Conservation (phyloP, 768 basidiomycete species). For the Lepiota brunneoincarnata region DNA sequence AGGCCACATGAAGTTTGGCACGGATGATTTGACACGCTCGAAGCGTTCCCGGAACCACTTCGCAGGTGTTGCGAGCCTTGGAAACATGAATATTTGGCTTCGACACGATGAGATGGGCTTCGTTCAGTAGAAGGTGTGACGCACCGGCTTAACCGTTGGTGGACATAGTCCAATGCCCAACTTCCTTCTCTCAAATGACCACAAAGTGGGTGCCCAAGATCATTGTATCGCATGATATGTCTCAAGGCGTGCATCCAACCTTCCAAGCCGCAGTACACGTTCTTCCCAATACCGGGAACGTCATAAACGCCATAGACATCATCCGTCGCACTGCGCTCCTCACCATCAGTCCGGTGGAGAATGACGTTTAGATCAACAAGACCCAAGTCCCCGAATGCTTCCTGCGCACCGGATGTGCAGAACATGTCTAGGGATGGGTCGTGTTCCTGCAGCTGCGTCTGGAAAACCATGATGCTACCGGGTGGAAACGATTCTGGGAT, state of each 20-base stretch:
- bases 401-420: conserved; percentile 68
- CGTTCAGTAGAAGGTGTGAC: conserved; percentile 25
- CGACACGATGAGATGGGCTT: conserved; percentile 12
- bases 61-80: conserved; percentile 66
- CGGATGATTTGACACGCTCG: conserved; percentile 68
- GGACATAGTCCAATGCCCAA: conserved; percentile 92
- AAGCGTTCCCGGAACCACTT: conserved; percentile 89
- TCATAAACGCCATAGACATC: conserved; percentile 83
- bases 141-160: conserved; percentile 65
- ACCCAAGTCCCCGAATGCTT: conserved; percentile 70
- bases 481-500: conserved; percentile 94
- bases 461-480: conserved; percentile 91
- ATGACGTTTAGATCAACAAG: conserved; percentile 87
- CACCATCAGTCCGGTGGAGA: conserved; percentile 84
- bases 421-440: conserved; percentile 70
- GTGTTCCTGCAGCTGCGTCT: conserved; percentile 76
- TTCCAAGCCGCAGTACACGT: conserved; percentile 92
- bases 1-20: conserved; percentile 87
- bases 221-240: conserved; percentile 85
- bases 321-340: conserved; percentile 86
- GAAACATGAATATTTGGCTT: conserved; percentile 62
- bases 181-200: conserved; percentile 81
- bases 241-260: conserved; percentile 94
- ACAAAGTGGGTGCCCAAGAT: conserved; percentile 91
- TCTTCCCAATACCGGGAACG: conserved; percentile 68